A percentile compares a stretch with the other conserved stretches of the same genome.
Conservation (phyloP, 2,329 filamentous ascomycete genomes). For the Fusarium praegraminearum region DNA sequence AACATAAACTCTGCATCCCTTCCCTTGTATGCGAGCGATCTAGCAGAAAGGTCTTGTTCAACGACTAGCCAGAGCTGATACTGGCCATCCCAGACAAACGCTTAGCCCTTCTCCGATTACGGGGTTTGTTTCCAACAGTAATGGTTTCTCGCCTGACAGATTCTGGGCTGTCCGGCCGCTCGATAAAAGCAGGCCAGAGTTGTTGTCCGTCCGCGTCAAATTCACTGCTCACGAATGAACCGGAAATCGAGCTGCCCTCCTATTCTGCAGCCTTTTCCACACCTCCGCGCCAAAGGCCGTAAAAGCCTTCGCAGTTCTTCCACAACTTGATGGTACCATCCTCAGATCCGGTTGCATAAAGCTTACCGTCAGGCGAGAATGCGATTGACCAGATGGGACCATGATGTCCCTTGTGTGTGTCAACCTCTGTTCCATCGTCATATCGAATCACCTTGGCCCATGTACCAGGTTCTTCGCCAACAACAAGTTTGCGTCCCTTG, state of each 20-base stretch:
- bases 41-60: not conserved
- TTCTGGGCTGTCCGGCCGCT: conserved; percentile 29
- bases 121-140: not conserved
- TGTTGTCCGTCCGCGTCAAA: conserved; percentile 7
- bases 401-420: conserved; percentile 96
- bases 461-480: conserved; percentile 90
- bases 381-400: conserved; percentile 96
- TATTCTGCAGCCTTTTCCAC: conserved; percentile 55
- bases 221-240: conserved; percentile 37
- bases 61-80: not conserved
- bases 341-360: conserved; percentile 96
- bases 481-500: conserved; percentile 83
- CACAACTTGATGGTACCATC: conserved; percentile 97
- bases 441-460: conserved; percentile 97
- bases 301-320: conserved; percentile 76
- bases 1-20: conserved; percentile 24
- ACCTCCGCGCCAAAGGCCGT: conserved; percentile 72
- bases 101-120: not conserved
- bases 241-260: conserved; percentile 45
- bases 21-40: not conserved
- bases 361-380: conserved; percentile 93
- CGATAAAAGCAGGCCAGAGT: conserved; percentile 9
- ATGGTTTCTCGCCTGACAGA: conserved; percentile 4
- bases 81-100: not conserved
- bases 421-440: conserved; percentile 84